phyloP scores from a whole-genome alignment of 2,329 filamentous ascomycete species.

The Talaromyces sp. region DNA sequence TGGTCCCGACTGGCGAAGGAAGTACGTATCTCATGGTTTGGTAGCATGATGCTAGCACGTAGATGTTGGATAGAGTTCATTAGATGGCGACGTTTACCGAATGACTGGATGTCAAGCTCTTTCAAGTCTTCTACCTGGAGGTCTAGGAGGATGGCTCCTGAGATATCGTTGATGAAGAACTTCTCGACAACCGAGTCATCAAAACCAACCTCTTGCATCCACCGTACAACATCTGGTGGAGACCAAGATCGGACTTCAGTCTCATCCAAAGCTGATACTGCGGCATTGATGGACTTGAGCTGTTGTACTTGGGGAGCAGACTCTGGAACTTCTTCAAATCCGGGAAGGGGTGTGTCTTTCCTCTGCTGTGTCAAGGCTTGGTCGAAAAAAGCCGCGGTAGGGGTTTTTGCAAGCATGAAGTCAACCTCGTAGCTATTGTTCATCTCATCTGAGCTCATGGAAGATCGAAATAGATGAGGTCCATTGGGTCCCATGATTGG shows the following conservation, averaged over 20 bases:
- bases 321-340: no score
- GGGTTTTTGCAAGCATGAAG: slow-evolving; percentile 20
- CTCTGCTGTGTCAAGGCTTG: no score
- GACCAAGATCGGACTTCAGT: slow-evolving; percentile 28
- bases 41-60: slow-evolving; percentile 33
- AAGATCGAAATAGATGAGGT: slow-evolving; percentile 79
- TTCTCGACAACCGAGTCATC: slow-evolving; percentile 74
- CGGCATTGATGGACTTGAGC: slow-evolving; percentile 23
- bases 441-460: slow-evolving; percentile 18
- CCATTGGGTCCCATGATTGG: slow-evolving; percentile 76
- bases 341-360: no score
- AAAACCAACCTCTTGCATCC: slow-evolving; percentile 81
- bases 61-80: slow-evolving; percentile 58
- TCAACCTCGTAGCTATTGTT: slow-evolving; percentile 22
- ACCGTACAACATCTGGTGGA: slow-evolving; percentile 38
- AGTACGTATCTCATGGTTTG: no score
- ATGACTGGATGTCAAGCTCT: slow-evolving; percentile 60
- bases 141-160: slow-evolving; percentile 80
- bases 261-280: slow-evolving; percentile 23
- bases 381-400: background rate
- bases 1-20: no score
- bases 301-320: no score
- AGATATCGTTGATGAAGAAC: slow-evolving; percentile 90
- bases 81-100: slow-evolving; percentile 59
- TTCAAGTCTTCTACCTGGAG: slow-evolving; percentile 75